Conservation (phyloP, 2,329 filamentous ascomycete genomes). For the Exophiala oligosperma region DNA sequence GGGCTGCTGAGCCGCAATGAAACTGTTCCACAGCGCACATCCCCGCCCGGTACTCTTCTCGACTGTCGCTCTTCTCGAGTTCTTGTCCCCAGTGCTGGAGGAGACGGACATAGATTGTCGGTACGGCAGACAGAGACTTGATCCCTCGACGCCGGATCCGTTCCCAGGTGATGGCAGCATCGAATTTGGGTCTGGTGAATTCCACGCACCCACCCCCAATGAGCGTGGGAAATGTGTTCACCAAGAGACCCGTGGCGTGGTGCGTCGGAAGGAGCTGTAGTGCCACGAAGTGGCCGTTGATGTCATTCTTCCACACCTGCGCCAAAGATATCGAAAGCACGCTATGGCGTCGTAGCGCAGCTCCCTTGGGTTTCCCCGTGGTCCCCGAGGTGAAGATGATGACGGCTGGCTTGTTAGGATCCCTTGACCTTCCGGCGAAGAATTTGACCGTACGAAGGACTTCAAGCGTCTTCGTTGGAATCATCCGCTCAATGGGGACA, state of each 20-base stretch:
- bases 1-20: conserved; percentile 42
- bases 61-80: conserved; percentile 5
- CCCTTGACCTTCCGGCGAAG: conserved; percentile 28
- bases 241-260: conserved; percentile 29
- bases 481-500: background rate
- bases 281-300: conserved; percentile 30
- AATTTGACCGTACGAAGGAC: conserved; percentile 12
- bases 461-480: background rate
- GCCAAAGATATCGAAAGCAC: conserved; percentile 10
- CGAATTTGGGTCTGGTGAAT: conserved; percentile 39
- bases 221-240: conserved; percentile 36
- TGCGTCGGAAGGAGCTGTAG: conserved; percentile 36
- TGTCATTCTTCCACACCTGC: background rate
- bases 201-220: conserved; percentile 42
- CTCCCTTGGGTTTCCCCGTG: conserved; percentile 58
- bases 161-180: conserved; percentile 37
- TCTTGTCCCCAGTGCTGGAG: conserved; percentile 30
- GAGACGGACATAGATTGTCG: conserved; percentile 42
- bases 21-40: conserved; percentile 27
- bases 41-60: conserved; percentile 43
- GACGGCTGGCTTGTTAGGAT: conserved; percentile 43
- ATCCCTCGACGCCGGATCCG: conserved; percentile 34
- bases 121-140: conserved; percentile 40
- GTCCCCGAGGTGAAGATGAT: conserved; percentile 62
- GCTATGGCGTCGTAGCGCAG: conserved; percentile 42